Evolutionary conservation across 352 stramenopile species (phyloP).

Genomic region (Halophytophthora batemanensis): DNA sequence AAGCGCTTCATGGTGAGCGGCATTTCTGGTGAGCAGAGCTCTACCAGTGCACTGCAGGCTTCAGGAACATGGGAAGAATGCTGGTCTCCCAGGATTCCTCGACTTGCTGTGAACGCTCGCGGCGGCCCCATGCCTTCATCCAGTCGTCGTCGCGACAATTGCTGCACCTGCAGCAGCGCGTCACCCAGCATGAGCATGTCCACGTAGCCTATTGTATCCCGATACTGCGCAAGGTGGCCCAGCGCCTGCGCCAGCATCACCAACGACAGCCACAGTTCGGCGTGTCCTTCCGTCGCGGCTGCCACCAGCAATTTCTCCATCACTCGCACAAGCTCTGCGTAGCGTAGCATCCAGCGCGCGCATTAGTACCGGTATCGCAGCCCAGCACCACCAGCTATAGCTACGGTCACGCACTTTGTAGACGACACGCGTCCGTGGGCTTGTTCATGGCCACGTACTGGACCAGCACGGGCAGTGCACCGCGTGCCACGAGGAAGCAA

Average conservation of each 20-base stretch:
- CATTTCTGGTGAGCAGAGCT: slow-evolving; percentile 55
- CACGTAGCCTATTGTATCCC: slow-evolving; percentile 35
- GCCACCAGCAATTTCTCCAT: slow-evolving; percentile 27
- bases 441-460: slow-evolving; percentile 29
- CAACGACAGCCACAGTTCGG: slow-evolving; percentile 30
- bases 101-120: slow-evolving; percentile 13
- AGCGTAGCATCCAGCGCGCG: background rate
- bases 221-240: slow-evolving; percentile 28
- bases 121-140: slow-evolving; percentile 13
- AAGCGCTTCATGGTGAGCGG: slow-evolving; percentile 46
- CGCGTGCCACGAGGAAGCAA: slow-evolving; percentile 24
- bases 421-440: slow-evolving; percentile 23
- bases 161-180: slow-evolving; percentile 30
- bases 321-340: slow-evolving; percentile 25
- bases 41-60: slow-evolving; percentile 30
- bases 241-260: slow-evolving; percentile 36
- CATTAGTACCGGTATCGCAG: background rate
- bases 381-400: background rate
- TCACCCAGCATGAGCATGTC: slow-evolving; percentile 52
- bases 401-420: slow-evolving; percentile 32
- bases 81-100: slow-evolving; percentile 13
- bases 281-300: slow-evolving; percentile 10
- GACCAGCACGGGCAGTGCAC: slow-evolving; percentile 30
- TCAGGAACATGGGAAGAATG: slow-evolving; percentile 10
- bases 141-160: slow-evolving; percentile 9